phyloP scores from a whole-genome alignment of 164 flowering plant species.

The Houttuynia cordata region DNA sequence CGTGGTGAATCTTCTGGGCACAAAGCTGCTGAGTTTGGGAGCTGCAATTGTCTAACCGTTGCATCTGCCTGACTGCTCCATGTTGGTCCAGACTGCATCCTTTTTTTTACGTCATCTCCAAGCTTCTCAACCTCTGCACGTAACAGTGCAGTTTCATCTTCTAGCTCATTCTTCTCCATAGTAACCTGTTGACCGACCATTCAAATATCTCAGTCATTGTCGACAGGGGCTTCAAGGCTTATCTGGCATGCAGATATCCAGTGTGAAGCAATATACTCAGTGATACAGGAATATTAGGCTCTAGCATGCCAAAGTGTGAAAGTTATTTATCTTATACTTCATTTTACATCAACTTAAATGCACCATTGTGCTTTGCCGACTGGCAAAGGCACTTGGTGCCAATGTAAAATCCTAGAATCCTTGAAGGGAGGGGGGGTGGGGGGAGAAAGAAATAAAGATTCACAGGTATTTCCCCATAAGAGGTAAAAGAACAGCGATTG shows the following conservation, averaged over 20 bases:
- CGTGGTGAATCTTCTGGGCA: conserved; percentile 15
- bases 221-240: background rate
- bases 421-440: no score
- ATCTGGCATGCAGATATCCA: no score
- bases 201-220: background rate
- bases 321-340: no score
- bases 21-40: conserved; percentile 9
- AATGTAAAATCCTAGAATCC: no score
- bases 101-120: conserved; percentile 23
- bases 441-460: no score
- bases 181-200: conserved; percentile 26
- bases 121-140: conserved; percentile 37
- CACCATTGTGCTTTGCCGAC: no score
- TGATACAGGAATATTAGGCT: background rate
- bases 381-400: no score
- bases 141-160: conserved; percentile 35
- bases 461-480: no score
- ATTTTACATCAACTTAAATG: no score
- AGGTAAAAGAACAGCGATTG: background rate
- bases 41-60: conserved; percentile 20
- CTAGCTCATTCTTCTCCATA: conserved; percentile 41
- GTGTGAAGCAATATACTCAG: background rate
- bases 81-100: conserved; percentile 23
- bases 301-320: background rate
- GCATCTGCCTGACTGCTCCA: conserved; percentile 14